phyloP scores from a whole-genome alignment of 2,329 filamentous ascomycete species.

The Verticillium zaregamsianum region DNA sequence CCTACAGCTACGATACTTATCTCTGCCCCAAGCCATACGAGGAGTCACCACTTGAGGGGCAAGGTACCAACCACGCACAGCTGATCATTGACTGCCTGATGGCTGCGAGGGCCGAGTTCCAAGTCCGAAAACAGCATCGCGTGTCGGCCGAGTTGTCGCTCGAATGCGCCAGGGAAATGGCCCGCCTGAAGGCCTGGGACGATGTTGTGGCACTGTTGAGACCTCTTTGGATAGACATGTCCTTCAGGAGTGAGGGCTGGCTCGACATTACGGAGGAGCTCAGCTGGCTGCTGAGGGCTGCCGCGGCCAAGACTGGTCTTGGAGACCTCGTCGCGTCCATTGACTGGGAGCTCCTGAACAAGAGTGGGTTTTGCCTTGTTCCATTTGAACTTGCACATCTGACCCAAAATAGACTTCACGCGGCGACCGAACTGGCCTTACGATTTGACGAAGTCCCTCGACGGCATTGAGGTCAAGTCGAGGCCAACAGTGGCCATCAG shows the following conservation, averaged over 20 bases:
- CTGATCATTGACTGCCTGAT: slow-evolving; percentile 50
- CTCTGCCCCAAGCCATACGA: slow-evolving; percentile 61
- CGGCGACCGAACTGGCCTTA: slow-evolving; percentile 56
- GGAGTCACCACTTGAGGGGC: slow-evolving; percentile 48
- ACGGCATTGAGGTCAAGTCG: slow-evolving; percentile 37
- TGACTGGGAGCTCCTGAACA: slow-evolving; percentile 62
- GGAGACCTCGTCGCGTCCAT: slow-evolving; percentile 55
- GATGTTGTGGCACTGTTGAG: slow-evolving; percentile 49
- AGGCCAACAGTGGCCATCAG: slow-evolving; percentile 48
- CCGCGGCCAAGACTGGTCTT: slow-evolving; percentile 47
- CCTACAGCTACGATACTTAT: slow-evolving; percentile 61
- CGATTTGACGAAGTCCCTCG: slow-evolving; percentile 53
- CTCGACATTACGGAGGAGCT: slow-evolving; percentile 55
- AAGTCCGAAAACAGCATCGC: slow-evolving; percentile 48
- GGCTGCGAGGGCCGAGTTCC: slow-evolving; percentile 49
- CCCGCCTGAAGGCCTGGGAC: slow-evolving; percentile 45
- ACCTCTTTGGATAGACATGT: slow-evolving; percentile 53
- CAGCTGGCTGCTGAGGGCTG: slow-evolving; percentile 56
- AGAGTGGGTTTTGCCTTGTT: slow-evolving; percentile 34
- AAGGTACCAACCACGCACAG: slow-evolving; percentile 50
- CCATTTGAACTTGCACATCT: slow-evolving; percentile 14
- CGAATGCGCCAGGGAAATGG: slow-evolving; percentile 53
- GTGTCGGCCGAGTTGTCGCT: slow-evolving; percentile 52
- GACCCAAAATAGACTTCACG: slow-evolving; percentile 38
- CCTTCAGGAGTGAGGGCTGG: slow-evolving; percentile 58